Evolutionary conservation across 106 monocot species (phyloP).

Genomic region (Acorus calamus): DNA sequence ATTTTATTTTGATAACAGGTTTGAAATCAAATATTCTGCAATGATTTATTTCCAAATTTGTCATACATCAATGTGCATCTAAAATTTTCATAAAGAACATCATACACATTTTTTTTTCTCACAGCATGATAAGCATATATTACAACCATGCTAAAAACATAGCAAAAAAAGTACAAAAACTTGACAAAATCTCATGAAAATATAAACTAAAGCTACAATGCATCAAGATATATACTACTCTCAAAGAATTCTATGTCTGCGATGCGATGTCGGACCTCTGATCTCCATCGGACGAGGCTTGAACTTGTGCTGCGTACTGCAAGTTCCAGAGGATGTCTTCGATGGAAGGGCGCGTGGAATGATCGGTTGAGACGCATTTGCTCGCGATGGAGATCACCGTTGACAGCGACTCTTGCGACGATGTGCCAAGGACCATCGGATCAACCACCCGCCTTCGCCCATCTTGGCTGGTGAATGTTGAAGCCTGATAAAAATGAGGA

Average conservation of each 20-base stretch:
- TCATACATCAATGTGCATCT: no score
- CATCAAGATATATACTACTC: no score
- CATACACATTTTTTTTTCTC: no score
- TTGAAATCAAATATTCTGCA: no score
- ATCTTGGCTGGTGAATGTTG: conserved; percentile 26
- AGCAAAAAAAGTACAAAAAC: no score
- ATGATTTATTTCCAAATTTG: no score
- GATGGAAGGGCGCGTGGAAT: conserved; percentile 60
- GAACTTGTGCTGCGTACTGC: conserved; percentile 85
- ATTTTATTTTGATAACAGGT: no score
- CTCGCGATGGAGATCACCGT: conserved; percentile 48
- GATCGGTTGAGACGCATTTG: conserved; percentile 60
- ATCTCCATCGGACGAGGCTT: conserved; percentile 55
- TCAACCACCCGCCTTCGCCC: conserved; percentile 44
- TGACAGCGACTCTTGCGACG: conserved; percentile 71
- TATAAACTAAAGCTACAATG: no score
- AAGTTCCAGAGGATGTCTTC: conserved; percentile 96
- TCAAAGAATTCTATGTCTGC: conserved; percentile 11
- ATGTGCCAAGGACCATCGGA: conserved; percentile 41
- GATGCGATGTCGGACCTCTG: conserved; percentile 46
- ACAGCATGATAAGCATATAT: no score
- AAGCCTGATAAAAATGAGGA: conserved; percentile 25
- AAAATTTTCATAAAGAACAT: no score
- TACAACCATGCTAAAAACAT: no score
- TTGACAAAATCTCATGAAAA: no score